Conservation (phyloP, 2,329 filamentous ascomycete species). For the Fusarium domesticum region DNA sequence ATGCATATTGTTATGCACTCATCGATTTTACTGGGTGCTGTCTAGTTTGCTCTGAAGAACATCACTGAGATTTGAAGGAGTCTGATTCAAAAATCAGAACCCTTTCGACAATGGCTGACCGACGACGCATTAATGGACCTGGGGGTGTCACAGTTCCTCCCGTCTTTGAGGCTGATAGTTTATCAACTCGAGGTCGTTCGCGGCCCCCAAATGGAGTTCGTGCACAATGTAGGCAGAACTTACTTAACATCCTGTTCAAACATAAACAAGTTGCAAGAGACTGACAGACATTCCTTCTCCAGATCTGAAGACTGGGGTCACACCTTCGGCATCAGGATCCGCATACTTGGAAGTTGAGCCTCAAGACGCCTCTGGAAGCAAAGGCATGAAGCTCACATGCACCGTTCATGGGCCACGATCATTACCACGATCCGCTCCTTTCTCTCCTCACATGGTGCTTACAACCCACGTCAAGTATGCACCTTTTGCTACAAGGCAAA, state of each 20-base stretch:
- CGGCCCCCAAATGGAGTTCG: constrained; percentile 70
- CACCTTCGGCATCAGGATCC: constrained; percentile 89
- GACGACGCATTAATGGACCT: constrained; percentile 87
- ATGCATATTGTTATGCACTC: constrained; percentile 19
- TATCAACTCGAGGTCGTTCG: constrained; percentile 45
- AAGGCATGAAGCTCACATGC: constrained; percentile 85
- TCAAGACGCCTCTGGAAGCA: constrained; percentile 46
- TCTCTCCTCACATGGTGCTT: constrained; percentile 87
- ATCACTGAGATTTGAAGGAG: constrained; percentile 12
- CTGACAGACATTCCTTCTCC: constrained; percentile 13
- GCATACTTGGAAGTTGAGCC: constrained; percentile 73
- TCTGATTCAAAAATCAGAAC: constrained; percentile 1
- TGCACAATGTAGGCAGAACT: constrained; percentile 78
- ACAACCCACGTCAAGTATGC: constrained; percentile 96
- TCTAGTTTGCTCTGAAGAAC: constrained; percentile 13
- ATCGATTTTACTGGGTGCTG: background rate
- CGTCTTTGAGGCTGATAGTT: constrained; percentile 57
- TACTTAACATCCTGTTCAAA: background rate
- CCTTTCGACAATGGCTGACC: constrained; percentile 63
- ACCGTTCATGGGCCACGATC: constrained; percentile 92
- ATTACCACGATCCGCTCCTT: constrained; percentile 82
- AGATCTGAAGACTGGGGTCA: constrained; percentile 90
- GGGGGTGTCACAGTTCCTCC: constrained; percentile 72
- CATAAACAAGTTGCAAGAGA: constrained; percentile 1
- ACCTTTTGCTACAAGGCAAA: constrained; percentile 80